Conservation (phyloP, 1,284 basidiomycete genomes). For the Volvariella volvacea region DNA sequence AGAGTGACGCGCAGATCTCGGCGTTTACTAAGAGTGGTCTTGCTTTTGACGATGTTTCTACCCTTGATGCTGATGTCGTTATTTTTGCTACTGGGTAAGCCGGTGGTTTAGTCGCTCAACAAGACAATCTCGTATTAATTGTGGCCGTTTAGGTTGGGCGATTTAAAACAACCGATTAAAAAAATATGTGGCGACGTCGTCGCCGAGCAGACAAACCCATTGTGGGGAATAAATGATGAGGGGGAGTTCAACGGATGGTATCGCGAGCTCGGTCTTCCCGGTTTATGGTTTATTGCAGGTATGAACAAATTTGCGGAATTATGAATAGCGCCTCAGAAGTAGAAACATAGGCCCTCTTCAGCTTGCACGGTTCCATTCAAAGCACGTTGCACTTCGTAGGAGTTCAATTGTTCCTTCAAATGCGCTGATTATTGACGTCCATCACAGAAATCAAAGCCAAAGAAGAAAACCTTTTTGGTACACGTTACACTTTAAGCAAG, state of each 20-base stretch:
- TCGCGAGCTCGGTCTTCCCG: constrained; percentile 42
- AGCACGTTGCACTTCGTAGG: constrained; percentile 55
- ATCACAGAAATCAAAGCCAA: constrained; percentile 51
- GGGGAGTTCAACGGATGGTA: constrained; percentile 49
- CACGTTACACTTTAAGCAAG: too few relatives aligned
- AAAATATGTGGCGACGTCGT: constrained; percentile 42
- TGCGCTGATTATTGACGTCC: not conserved
- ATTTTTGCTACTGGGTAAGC: constrained; percentile 55
- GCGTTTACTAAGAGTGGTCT: constrained; percentile 44
- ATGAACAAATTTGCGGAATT: constrained; percentile 10
- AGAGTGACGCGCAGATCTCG: constrained; percentile 50
- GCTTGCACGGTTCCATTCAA: constrained; percentile 45
- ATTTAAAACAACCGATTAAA: not conserved
- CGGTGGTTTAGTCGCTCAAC: constrained; percentile 6
- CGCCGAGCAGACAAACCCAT: constrained; percentile 33
- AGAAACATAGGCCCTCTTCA: not conserved
- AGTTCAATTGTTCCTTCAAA: constrained; percentile 10
- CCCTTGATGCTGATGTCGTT: constrained; percentile 56
- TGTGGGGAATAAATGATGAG: constrained; percentile 55
- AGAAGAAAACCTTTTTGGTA: constrained; percentile 44
- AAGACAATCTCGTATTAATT: constrained; percentile 13
- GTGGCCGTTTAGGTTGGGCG: constrained; percentile 21
- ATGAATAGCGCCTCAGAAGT: too few relatives aligned
- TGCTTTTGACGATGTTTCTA: constrained; percentile 55
- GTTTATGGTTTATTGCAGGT: constrained; percentile 56